These are phyloP conservation scores for Melanomma pulvis-pyrius DNA, from an alignment of 495 filamentous ascomycete genomes.

Conservation along the genomic window DNA sequence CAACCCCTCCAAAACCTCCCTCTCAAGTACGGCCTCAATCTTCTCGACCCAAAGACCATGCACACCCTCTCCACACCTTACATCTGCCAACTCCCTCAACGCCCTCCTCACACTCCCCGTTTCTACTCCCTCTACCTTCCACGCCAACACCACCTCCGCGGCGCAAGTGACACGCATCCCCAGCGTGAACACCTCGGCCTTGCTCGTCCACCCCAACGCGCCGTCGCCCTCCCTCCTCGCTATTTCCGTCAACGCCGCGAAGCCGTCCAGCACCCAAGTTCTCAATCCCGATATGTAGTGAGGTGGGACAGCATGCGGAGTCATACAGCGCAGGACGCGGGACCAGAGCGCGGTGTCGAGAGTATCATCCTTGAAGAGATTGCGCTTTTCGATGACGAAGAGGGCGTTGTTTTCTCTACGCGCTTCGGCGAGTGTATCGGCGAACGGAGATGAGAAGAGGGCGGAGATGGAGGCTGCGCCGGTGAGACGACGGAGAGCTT, in stretches of 20 bases:
- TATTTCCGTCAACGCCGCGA: slow-evolving; percentile 53
- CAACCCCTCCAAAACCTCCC: slow-evolving; percentile 9
- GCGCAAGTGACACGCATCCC: slow-evolving; percentile 61
- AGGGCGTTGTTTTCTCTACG: slow-evolving; percentile 68
- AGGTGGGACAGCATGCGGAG: slow-evolving; percentile 27
- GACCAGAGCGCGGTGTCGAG: slow-evolving; percentile 70
- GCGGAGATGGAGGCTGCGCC: background rate
- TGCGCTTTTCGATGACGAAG: slow-evolving; percentile 88
- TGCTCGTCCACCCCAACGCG: slow-evolving; percentile 71
- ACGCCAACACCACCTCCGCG: slow-evolving; percentile 47
- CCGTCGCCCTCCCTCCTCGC: slow-evolving; percentile 56
- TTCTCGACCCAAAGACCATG: slow-evolving; percentile 37
- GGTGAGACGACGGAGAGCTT: slow-evolving; percentile 38
- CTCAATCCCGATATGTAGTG: slow-evolving; percentile 42
- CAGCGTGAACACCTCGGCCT: slow-evolving; percentile 70
- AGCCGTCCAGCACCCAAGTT: slow-evolving; percentile 62
- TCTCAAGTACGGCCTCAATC: slow-evolving; percentile 33
- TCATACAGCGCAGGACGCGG: slow-evolving; percentile 47
- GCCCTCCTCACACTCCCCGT: slow-evolving; percentile 18
- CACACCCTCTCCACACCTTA: slow-evolving; percentile 7
- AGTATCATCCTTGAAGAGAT: slow-evolving; percentile 81
- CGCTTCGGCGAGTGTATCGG: slow-evolving; percentile 52
- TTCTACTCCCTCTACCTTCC: slow-evolving; percentile 23
- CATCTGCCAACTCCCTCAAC: slow-evolving; percentile 34
- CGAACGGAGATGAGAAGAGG: slow-evolving; percentile 44